Conservation (phyloP, 2,329 filamentous ascomycete genomes). For the Alternaria brassicicola region DNA sequence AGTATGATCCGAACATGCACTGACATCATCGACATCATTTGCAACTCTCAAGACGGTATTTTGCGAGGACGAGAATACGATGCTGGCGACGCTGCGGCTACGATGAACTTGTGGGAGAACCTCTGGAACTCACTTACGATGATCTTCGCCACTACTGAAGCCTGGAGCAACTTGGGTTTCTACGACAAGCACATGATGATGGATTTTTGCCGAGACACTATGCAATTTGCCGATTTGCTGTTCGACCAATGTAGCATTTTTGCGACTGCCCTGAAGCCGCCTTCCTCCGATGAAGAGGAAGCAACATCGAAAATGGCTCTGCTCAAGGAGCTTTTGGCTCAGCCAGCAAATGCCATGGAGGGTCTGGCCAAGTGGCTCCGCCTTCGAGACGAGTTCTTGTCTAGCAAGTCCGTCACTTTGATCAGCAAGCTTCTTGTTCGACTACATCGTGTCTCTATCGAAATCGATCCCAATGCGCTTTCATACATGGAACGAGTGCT, state of each 20-base stretch:
- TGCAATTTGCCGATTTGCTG: constrained; percentile 87
- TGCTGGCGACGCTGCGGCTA: constrained; percentile 65
- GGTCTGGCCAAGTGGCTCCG: constrained; percentile 85
- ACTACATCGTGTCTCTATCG: constrained; percentile 77
- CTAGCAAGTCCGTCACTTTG: constrained; percentile 79
- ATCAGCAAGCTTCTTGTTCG: constrained; percentile 83
- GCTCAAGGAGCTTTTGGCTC: constrained; percentile 65
- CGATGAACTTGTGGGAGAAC: constrained; percentile 80
- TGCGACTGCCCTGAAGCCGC: constrained; percentile 67
- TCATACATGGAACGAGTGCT: constrained; percentile 70
- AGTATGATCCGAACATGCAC: constrained; percentile 66
- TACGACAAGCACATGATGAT: constrained; percentile 78
- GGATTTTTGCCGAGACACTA: constrained; percentile 91
- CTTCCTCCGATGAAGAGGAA: constrained; percentile 42
- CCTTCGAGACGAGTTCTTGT: constrained; percentile 84
- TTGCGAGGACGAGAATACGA: constrained; percentile 65
- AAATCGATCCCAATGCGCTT: constrained; percentile 66
- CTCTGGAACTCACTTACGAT: constrained; percentile 82
- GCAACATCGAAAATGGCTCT: constrained; percentile 43
- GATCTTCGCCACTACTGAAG: constrained; percentile 81
- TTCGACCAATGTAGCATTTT: constrained; percentile 87
- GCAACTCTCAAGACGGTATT: constrained; percentile 66
- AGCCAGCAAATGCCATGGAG: constrained; percentile 69
- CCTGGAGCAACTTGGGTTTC: constrained; percentile 74
- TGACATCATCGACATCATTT: constrained; percentile 68